Base-by-base conservation (phyloP, 140 eudicot genomes). In the Ambrosia hybrid region DNA sequence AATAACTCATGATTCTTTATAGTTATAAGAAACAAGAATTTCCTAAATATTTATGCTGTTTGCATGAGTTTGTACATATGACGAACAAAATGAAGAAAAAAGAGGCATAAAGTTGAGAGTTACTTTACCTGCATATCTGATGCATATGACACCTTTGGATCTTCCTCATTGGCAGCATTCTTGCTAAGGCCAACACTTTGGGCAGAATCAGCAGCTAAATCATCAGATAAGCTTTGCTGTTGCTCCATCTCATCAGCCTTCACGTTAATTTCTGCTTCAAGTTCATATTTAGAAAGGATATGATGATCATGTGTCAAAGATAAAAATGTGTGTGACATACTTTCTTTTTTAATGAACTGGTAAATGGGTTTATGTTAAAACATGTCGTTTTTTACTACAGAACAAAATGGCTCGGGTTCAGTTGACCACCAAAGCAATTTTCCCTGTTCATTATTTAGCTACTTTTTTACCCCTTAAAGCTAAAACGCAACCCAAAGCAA, bases 161-260 rank as follows among this genome's bases (percentile, higher is more conserved):
- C 96, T 73, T 94, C 96, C 21, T 91, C 97, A 69, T 79, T 89
- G 57, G 78, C 83, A 65, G 79, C 79, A 74, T 78, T 90, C 77
- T 93, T 88, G 56, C 68, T 88, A 68, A 74, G 83, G 26, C 83
- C 85, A 4, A 83, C 76, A 73, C 49, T 83, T 52, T 84, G 80
- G 37, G 83, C 78, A 66, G 88, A 21, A 57, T 91, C 97, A 30
- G 83, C 74, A 51, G 82, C 59, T 65, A 82, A 62, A 75, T 94
- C 97, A 69, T 90, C 95, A 56, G 89, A 13, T 37, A 78, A 37
- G 65, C 63, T 63, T 72, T 81, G 91, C 56, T 80, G 96, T 73
- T 85, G 90, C 74, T 84, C 95, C 83, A 80, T 65, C 58, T 94
- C 97, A 52, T 94, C 99, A 64, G 41, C 80, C 75, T 87, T 91